A percentile compares a stretch with the other conserved stretches of the same genome.
phyloP scores from a whole-genome alignment of 768 basidiomycete genomes.

The Melanogaster broomeanus region DNA sequence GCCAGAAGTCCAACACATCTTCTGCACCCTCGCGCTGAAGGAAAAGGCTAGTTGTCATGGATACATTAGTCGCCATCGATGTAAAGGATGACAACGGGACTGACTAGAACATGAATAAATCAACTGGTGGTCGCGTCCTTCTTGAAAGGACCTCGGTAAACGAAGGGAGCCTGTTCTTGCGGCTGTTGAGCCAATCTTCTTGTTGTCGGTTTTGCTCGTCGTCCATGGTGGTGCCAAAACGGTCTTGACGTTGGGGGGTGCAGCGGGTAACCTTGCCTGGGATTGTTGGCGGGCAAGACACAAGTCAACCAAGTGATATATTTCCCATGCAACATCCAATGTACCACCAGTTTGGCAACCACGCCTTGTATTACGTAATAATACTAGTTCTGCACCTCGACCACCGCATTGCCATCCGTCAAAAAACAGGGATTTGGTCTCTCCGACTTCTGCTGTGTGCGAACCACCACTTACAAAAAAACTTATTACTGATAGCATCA shows the following conservation, averaged over 20 bases:
- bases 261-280: slow-evolving; percentile 14
- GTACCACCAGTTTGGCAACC: slow-evolving; percentile 9
- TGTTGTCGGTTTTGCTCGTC: slow-evolving; percentile 54
- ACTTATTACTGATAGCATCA: slow-evolving; percentile 13
- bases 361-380: slow-evolving; percentile 29
- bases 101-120: slow-evolving; percentile 99
- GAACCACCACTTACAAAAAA: slow-evolving; percentile 6
- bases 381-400: neutral
- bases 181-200: slow-evolving; percentile 73
- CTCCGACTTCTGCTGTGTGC: slow-evolving; percentile 7
- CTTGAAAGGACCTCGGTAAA: slow-evolving; percentile 91
- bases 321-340: slow-evolving; percentile 12
- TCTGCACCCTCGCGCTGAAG: slow-evolving; percentile 95
- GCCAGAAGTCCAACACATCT: slow-evolving; percentile 97
- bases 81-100: slow-evolving; percentile 34
- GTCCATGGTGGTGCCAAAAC: slow-evolving; percentile 40
- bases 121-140: slow-evolving; percentile 90
- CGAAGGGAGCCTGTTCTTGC: slow-evolving; percentile 79
- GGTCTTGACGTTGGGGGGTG: slow-evolving; percentile 7
- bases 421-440: slow-evolving; percentile 5
- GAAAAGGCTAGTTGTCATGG: slow-evolving; percentile 65
- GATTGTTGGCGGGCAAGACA: slow-evolving; percentile 13
- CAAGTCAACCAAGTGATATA: slow-evolving; percentile 19
- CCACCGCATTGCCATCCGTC: slow-evolving; percentile 1
- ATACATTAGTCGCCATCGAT: neutral